Evolutionary conservation across 2,329 filamentous ascomycete genomes (phyloP).

Genomic region (Claviceps pazoutovae): DNA sequence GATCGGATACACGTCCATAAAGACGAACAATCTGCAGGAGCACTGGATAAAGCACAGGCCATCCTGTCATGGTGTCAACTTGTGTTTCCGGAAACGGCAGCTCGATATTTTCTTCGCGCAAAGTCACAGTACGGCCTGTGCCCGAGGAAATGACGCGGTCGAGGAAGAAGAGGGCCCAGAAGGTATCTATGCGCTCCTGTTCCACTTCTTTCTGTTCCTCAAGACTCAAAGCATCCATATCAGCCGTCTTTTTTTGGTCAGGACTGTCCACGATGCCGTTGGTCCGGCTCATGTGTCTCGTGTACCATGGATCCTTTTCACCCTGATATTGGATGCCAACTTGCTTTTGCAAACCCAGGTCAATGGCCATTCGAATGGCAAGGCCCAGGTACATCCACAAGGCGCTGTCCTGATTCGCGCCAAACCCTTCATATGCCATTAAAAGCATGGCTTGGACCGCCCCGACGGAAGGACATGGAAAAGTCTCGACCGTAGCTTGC

Average conservation of each 20-base stretch:
- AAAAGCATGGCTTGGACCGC: slow-evolving; percentile 74
- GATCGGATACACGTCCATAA: slow-evolving; percentile 71
- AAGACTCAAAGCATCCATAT: slow-evolving; percentile 25
- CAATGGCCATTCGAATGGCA: slow-evolving; percentile 69
- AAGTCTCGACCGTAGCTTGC: slow-evolving; percentile 67
- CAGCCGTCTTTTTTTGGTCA: slow-evolving; percentile 28
- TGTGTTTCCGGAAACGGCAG: slow-evolving; percentile 48
- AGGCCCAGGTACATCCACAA: slow-evolving; percentile 90
- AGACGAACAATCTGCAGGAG: slow-evolving; percentile 75
- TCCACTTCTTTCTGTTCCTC: slow-evolving; percentile 53
- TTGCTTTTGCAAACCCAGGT: slow-evolving; percentile 68
- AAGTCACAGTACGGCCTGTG: slow-evolving; percentile 69
- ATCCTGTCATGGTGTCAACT: slow-evolving; percentile 43
- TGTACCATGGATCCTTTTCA: slow-evolving; percentile 36
- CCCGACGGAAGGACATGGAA: slow-evolving; percentile 68
- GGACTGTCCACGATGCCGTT: slow-evolving; percentile 19
- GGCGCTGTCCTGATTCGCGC: slow-evolving; percentile 75
- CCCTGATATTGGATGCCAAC: slow-evolving; percentile 55
- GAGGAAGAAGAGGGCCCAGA: slow-evolving; percentile 82
- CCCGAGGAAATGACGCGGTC: slow-evolving; percentile 80
- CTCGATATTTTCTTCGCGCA: slow-evolving; percentile 76
- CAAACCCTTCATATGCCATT: slow-evolving; percentile 81
- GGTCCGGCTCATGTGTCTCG: slow-evolving; percentile 28
- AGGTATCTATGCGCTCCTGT: slow-evolving; percentile 71
- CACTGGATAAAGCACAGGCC: slow-evolving; percentile 66